Base-by-base conservation (phyloP, 208 protist species). In the Acanthamoeba pearcei region DNA sequence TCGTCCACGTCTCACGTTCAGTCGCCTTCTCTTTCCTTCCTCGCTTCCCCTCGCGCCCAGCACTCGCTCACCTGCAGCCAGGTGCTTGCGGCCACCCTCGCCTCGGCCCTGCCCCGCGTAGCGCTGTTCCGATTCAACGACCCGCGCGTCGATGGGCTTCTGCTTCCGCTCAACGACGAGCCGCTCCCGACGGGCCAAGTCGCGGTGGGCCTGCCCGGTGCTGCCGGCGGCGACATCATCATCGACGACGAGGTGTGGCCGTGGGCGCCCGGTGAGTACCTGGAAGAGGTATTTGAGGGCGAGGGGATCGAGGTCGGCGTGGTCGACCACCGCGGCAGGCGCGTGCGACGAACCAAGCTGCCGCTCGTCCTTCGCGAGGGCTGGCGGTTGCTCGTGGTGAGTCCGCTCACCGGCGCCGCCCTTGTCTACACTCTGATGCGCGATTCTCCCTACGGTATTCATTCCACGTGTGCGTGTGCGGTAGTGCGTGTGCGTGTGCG, bases 191-290 rank as follows among this genome's bases (percentile, higher is more conserved):
- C 70, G 2, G 38, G 35, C 8, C 35, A n/a, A 35, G 24, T 32
- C 76, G 46, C 5, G 8, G 46, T 88, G 51, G 51, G 80, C 66
- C 42, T 74, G n/a, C 42, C 80, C 5, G 80, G 80, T 13, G 80
- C 35, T 9, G 80, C 80, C 4, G 80, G 80, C 19, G 80, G 80
- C 8, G 80, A 88, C 53, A 88, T 88, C 80, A 88, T 88, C 51
- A 64, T 88, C n/a, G 80, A 88, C 29, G 80, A 64, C 51, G 80
- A 64, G 29, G 51, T 88, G 32, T 88, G 80, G 80, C 80, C 80
- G 13, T 88, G 80, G 80, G 49, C 42, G 32, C 49, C 80, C 35
- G 80, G 80, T 17, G 80, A 88, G 53, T 27, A 32, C 51, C 80
- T 88, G 51, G 80, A 88, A 27, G 51, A 88, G 27, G 51, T 88